Evolutionary conservation across 305 asterid genomes (phyloP).

Genomic region (Solanum hybrid): DNA sequence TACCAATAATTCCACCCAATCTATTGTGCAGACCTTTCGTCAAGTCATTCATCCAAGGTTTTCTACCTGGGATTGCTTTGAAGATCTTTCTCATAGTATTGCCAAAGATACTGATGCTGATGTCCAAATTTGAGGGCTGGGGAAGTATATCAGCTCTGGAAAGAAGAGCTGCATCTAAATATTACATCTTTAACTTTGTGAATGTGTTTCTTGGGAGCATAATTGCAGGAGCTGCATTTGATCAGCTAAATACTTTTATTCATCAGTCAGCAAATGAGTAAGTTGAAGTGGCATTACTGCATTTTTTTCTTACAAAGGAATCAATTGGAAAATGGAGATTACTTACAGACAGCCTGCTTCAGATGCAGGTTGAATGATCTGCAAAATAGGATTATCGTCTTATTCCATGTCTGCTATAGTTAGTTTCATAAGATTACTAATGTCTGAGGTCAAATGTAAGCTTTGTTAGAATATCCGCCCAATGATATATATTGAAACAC

Average conservation of each 20-base stretch:
- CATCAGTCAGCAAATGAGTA: conserved; percentile 65
- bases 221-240: conserved; percentile 79
- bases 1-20: background rate
- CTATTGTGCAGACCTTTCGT: conserved; percentile 47
- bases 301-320: background rate
- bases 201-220: conserved; percentile 80
- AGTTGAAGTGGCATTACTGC: conserved; percentile 15
- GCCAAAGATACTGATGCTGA: conserved; percentile 66
- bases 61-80: conserved; percentile 87
- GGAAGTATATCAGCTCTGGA: conserved; percentile 61
- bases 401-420: background rate
- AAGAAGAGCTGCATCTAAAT: conserved; percentile 64
- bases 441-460: background rate
- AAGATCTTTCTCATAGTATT: conserved; percentile 77
- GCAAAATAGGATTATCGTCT: background rate
- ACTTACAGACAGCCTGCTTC: background rate
- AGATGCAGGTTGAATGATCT: background rate
- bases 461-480: background rate
- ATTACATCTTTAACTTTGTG: conserved; percentile 67
- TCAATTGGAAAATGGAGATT: background rate
- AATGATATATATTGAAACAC: background rate
- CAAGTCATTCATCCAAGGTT: conserved; percentile 88
- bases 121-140: conserved; percentile 90
- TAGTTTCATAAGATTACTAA: background rate
- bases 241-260: conserved; percentile 59